Evolutionary conservation across 495 filamentous ascomycete species (phyloP).

Genomic region (Parachaetomium inaequale): DNA sequence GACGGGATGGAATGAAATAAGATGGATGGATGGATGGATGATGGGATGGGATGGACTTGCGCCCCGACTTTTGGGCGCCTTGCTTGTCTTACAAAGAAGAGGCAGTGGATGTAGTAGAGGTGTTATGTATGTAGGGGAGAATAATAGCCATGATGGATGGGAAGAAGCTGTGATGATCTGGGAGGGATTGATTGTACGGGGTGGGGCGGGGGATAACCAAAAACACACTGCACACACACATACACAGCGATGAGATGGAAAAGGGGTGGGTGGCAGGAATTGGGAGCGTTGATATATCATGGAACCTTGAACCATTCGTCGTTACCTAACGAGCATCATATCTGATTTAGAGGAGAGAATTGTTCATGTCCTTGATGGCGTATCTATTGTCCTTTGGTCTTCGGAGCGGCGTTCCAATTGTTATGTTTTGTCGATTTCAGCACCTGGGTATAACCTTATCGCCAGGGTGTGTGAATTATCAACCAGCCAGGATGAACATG

Average conservation of each 20-base stretch:
- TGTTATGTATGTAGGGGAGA: slow-evolving; percentile 10
- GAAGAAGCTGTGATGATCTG: background rate
- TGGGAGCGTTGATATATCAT: too few relatives aligned
- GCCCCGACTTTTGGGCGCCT: background rate
- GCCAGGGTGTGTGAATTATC: too few relatives aligned
- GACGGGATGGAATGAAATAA: background rate
- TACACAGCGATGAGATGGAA: background rate
- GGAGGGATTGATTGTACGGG: background rate
- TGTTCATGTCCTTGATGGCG: too few relatives aligned
- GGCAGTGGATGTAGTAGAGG: slow-evolving; percentile 3
- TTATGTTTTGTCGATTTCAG: too few relatives aligned
- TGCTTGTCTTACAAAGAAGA: background rate
- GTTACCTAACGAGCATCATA: too few relatives aligned
- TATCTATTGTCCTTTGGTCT: too few relatives aligned
- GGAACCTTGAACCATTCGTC: too few relatives aligned
- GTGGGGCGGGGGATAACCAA: background rate
- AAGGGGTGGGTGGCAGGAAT: background rate
- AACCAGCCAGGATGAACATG: too few relatives aligned
- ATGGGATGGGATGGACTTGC: background rate
- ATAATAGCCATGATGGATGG: slow-evolving; percentile 8
- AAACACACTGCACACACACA: too few relatives aligned
- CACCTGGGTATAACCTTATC: too few relatives aligned
- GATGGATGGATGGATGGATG: background rate
- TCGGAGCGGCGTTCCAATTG: too few relatives aligned
- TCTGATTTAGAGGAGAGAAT: too few relatives aligned